Base-by-base conservation (phyloP, 768 basidiomycete species). In the Kwoniella dendrophila region DNA sequence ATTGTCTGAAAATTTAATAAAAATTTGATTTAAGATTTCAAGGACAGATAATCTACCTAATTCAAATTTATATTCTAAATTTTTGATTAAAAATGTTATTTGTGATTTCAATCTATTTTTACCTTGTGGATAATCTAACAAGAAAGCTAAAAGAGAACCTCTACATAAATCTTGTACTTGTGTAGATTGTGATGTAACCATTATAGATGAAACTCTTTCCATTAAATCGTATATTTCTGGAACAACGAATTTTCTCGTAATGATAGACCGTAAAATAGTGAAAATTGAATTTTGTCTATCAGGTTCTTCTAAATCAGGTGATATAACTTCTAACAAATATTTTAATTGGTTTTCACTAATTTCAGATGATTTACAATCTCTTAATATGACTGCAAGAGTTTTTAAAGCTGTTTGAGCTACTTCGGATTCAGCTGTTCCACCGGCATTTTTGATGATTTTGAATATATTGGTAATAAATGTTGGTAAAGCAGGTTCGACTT, bases 221-320 rank as follows among this genome's bases (percentile, higher is more conserved):
- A 99, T 97, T 34, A 94, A 80, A 77, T 98, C 94, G 80, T 99
- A 99, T 52, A 99, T 88, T 79, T 98, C 96, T 0, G 91, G 91
- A 0, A 95, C 90, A 32, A 98, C 87, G 65, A 98, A 90, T 74
- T 90, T 91, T 32, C 94, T 86, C 4, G 88, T 84, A 16, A 98
- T 87, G 68, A 98, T 92, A 26, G 93, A 89, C 10, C 92, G 88
- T 16, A 99, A 85, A 69, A 98, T 85, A 1, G 89, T 81, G 77
- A 99, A 98, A 7, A 90, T 88, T 8, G 91, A 84, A 3, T 84
- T 85, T 78, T 99, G 96, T 5, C 92, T 86, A 12, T 83, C 83
- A 0, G 89, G 86, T 33, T 97, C 95, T 77, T 98, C 94, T 8
- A 99, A 80, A 74, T 98, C 94, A 0, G 95, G 94, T 0, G 86